Conservation (phyloP, 2,329 filamentous ascomycete species). For the Alternaria conjuncta region DNA sequence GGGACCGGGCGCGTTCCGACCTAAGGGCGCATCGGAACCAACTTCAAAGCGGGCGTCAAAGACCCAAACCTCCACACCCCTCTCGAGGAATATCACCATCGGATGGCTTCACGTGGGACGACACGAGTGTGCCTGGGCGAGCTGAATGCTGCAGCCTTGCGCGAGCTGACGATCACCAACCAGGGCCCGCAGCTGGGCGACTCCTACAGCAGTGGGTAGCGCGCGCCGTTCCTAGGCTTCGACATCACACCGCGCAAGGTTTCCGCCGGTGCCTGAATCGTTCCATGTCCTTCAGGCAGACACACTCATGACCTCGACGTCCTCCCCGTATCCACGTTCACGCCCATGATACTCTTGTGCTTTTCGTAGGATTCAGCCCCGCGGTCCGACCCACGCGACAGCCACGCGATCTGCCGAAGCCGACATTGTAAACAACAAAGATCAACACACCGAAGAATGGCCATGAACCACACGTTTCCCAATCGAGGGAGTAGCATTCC, state of each 20-base stretch:
- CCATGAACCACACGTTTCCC: constrained; percentile 32
- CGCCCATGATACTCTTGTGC: constrained; percentile 6
- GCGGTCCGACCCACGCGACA: constrained; percentile 22
- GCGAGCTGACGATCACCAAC: constrained; percentile 23
- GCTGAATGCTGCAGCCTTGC: constrained; percentile 18
- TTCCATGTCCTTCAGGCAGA: constrained; percentile 40
- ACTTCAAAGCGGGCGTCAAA: not conserved
- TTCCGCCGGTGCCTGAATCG: constrained; percentile 31
- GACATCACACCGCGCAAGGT: constrained; percentile 11
- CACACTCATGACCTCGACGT: constrained; percentile 35
- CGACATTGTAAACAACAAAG: constrained; percentile 4
- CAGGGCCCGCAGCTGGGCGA: constrained; percentile 19
- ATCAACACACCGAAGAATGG: constrained; percentile 2
- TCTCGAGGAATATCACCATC: not conserved
- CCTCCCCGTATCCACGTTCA: constrained; percentile 5
- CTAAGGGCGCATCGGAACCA: constrained; percentile 22
- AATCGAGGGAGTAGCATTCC: constrained; percentile 39
- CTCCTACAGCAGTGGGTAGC: constrained; percentile 7
- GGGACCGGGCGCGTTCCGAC: constrained; percentile 16
- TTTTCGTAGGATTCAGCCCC: constrained; percentile 17
- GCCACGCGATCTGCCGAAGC: constrained; percentile 3
- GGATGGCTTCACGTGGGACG: constrained; percentile 5
- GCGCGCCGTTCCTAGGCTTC: constrained; percentile 34
- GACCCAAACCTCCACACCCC: not conserved
- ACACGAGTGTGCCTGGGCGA: constrained; percentile 5